Evolutionary conservation across 139 green algal genomes (phyloP).

Genomic region (Chlorella sorokiniana): DNA sequence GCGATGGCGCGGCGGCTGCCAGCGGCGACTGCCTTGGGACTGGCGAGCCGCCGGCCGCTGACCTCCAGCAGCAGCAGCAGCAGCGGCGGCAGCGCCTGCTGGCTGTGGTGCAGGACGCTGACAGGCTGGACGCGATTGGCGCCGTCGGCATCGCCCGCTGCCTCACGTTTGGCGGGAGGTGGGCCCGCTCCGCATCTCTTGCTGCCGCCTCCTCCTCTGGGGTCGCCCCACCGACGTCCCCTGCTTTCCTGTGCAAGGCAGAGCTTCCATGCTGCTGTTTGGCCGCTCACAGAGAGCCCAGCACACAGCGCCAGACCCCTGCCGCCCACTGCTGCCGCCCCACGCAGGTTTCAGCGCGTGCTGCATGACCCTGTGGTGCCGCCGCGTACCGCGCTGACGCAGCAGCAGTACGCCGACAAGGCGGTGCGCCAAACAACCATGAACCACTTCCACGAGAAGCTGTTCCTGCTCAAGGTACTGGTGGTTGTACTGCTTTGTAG

Average conservation of each 20-base stretch:
- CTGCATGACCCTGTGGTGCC: constrained; percentile 66
- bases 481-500: neutral
- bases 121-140: constrained; percentile 82
- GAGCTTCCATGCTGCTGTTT: too few relatives aligned
- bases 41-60: neutral
- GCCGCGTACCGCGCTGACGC: constrained; percentile 51
- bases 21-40: too few relatives aligned
- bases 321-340: too few relatives aligned
- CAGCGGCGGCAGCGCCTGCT: neutral
- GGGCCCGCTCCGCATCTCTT: neutral
- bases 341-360: constrained; percentile 43
- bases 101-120: constrained; percentile 75
- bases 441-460: constrained; percentile 86
- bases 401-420: constrained; percentile 64
- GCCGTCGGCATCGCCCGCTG: constrained; percentile 83
- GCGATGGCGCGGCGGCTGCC: neutral
- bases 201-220: neutral
- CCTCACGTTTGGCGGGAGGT: constrained; percentile 76
- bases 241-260: too few relatives aligned
- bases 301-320: too few relatives aligned
- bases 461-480: constrained; percentile 71
- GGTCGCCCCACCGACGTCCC: too few relatives aligned
- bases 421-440: constrained; percentile 63
- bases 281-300: too few relatives aligned
- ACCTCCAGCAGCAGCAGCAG: neutral